These are phyloP conservation scores for Trapa incisa DNA, from an alignment of 345 rosid species.

Conservation along the genomic window DNA sequence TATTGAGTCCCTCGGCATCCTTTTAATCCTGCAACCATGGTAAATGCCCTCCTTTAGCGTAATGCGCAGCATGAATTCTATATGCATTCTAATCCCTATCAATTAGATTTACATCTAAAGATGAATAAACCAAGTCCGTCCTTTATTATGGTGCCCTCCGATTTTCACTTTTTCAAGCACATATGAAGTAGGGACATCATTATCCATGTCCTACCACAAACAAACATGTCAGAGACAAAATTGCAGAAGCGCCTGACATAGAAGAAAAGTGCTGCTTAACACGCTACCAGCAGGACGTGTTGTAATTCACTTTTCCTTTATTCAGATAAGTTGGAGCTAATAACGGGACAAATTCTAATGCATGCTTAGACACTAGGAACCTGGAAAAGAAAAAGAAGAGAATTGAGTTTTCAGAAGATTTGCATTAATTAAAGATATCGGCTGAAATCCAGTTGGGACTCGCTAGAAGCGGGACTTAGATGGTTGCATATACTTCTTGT, in stretches of 20 bases:
- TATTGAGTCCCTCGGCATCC: slow-evolving; percentile 57
- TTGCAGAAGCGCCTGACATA: background rate
- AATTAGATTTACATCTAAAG: background rate
- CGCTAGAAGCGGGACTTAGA: background rate
- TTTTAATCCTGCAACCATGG: slow-evolving; percentile 37
- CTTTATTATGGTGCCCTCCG: no score
- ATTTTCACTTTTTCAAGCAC: background rate
- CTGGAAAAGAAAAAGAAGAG: no score
- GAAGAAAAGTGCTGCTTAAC: background rate
- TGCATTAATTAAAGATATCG: no score
- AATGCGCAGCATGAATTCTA: background rate
- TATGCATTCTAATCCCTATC: background rate
- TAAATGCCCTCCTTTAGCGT: background rate
- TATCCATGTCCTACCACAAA: background rate
- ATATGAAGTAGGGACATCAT: background rate
- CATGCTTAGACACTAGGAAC: no score
- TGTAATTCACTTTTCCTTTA: background rate
- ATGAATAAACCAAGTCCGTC: background rate
- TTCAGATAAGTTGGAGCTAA: background rate
- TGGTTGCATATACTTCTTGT: background rate
- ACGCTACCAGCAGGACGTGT: background rate
- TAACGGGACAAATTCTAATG: background rate
- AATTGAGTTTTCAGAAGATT: no score
- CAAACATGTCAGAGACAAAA: background rate
- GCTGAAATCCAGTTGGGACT: no score